A percentile compares a stretch with the other conserved stretches of the same genome.
phyloP scores from a whole-genome alignment of 2,329 filamentous ascomycete genomes.

The Apiospora phragmitis region DNA sequence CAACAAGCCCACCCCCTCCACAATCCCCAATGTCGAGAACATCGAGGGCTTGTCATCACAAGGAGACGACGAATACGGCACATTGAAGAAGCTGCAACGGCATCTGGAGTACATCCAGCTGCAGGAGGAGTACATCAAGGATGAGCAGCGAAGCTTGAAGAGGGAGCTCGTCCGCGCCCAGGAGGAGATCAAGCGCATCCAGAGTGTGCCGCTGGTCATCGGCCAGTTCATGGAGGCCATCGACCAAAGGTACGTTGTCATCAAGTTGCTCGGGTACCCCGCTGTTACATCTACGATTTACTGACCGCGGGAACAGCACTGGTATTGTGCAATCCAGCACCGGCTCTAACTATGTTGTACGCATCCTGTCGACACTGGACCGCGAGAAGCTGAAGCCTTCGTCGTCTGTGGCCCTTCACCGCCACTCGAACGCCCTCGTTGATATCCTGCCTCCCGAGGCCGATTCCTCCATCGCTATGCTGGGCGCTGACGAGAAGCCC shows the following conservation, averaged over 20 bases:
- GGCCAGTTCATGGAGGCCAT: constrained; percentile 99
- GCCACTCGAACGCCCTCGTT: constrained; percentile 97
- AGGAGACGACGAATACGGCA: constrained; percentile 89
- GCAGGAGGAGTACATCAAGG: constrained; percentile 99
- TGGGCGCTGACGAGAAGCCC: constrained; percentile 94
- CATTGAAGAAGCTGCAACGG: constrained; percentile 92
- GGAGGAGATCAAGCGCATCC: constrained; percentile 99
- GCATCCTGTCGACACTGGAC: constrained; percentile 96
- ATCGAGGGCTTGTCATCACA: constrained; percentile 82
- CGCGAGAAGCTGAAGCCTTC: constrained; percentile 97
- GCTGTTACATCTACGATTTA: not conserved
- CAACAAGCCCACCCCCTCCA: constrained; percentile 76
- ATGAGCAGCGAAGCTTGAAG: constrained; percentile 98
- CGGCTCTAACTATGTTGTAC: constrained; percentile 97
- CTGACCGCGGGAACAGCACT: constrained; percentile 58
- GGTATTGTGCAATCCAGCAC: constrained; percentile 98
- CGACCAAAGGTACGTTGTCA: constrained; percentile 81
- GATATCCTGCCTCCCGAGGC: constrained; percentile 99
- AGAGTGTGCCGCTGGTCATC: constrained; percentile 96
- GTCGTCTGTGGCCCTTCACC: constrained; percentile 94
- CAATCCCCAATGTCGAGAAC: constrained; percentile 86
- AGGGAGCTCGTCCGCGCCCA: constrained; percentile 95
- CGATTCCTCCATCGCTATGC: constrained; percentile 98
- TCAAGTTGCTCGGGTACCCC: constrained; percentile 15
- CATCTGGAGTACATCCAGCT: constrained; percentile 98